Percentiles rank a stretch among this genome's conserved stretches.
Conservation (phyloP, 768 basidiomycete species). For the Scleroderma bovista region DNA sequence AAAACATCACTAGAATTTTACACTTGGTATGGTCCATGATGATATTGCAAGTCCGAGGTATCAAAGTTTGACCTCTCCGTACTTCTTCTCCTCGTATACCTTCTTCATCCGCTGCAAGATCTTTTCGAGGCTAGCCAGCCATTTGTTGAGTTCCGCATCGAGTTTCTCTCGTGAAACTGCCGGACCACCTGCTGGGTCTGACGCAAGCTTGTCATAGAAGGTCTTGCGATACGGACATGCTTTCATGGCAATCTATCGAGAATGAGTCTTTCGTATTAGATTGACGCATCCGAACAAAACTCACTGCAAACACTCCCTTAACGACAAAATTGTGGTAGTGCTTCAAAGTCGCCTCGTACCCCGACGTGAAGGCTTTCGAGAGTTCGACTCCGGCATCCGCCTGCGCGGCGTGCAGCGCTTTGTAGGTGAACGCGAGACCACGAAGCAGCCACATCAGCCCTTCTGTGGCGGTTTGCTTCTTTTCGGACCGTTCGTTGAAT, state of each 20-base stretch:
- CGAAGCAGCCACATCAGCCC: constrained; percentile 93
- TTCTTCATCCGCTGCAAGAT: constrained; percentile 45
- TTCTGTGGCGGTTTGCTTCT: constrained; percentile 85
- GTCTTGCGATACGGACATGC: constrained; percentile 55
- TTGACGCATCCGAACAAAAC: constrained; percentile 22
- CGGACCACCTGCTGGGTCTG: constrained; percentile 52
- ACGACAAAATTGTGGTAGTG: constrained; percentile 78
- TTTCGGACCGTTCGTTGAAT: constrained; percentile 77
- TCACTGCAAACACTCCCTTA: constrained; percentile 49
- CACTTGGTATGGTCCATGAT: no score
- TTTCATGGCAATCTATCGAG: constrained; percentile 45
- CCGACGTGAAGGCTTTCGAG: constrained; percentile 63
- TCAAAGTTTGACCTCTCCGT: constrained; percentile 37
- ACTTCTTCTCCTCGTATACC: constrained; percentile 52
- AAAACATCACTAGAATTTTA: no score
- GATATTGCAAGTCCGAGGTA: not conserved
- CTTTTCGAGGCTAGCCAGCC: constrained; percentile 54
- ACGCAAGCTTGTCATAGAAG: constrained; percentile 58
- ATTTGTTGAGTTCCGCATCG: constrained; percentile 47
- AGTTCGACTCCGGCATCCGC: constrained; percentile 54
- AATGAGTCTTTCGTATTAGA: not conserved
- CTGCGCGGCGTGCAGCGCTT: constrained; percentile 69
- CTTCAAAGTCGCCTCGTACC: constrained; percentile 81
- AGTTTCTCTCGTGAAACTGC: constrained; percentile 43
- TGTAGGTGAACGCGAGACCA: constrained; percentile 85